Base-by-base conservation (phyloP, 2,329 filamentous ascomycete species). In the Calonectria honghensis region DNA sequence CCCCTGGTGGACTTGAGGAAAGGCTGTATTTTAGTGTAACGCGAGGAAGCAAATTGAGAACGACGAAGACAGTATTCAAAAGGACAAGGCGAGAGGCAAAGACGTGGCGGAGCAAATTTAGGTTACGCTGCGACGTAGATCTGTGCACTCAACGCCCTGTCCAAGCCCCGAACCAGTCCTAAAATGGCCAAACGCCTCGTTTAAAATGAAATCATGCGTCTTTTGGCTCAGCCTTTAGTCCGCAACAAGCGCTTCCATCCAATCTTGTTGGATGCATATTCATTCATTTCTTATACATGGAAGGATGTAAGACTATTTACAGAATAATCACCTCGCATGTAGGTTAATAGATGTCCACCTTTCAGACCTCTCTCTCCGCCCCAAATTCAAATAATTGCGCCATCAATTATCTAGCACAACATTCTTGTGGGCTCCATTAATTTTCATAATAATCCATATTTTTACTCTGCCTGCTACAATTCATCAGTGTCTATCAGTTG, bases 101-200 rank as follows among this genome's bases (percentile, higher is more conserved):
- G 13, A 20, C 16, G 57, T 61, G 57, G 57, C 57, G 57, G 35
- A 61, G 57, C 57, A 61, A 18, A 57, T 39, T 39, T 61, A 61
- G 37, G 57, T 37, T 59, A 59, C 32, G 57, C 41, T 41, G 57
- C 57, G n/a, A 41, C 13, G 35, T 18, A 39, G 57, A 61, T 61
- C 57, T 61, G 57, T 61, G 57, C 57, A 27, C 57, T 24, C 35
- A 14, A 16, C 57, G 57, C 57, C 57, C 7, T 29, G n/a, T 16
- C 57, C 35, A 61, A 61, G 57, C 57, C 57, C 16, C 57, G 18
- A 24, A 3, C 57, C 57, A 61, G 29, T 14, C 57, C 57, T 16
- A 61, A 61, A 61, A 27, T 29, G 6, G 57, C 10, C n/a, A 61
- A 61, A 39, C n/a, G 13, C 13, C 24, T 24, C 24, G 13, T 61